Evolutionary conservation across 495 filamentous ascomycete species (phyloP).

Genomic region (Aspergillus panamensis): DNA sequence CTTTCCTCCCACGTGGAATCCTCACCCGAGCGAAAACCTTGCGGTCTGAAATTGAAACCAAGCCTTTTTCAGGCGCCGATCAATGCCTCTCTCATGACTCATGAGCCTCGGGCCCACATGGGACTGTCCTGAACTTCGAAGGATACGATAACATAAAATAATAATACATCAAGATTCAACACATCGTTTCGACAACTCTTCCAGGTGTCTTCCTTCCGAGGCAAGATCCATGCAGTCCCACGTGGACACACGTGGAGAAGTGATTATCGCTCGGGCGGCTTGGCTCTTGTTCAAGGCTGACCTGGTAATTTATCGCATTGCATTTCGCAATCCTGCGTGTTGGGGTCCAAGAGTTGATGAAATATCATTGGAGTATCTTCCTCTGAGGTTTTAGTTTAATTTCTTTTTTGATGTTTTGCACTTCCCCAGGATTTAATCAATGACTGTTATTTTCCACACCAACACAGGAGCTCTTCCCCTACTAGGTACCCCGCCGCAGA

Average conservation of each 20-base stretch:
- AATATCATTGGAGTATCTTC: neutral
- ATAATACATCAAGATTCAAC: neutral
- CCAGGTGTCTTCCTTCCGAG: slow-evolving; percentile 29
- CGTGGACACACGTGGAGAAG: slow-evolving; percentile 41
- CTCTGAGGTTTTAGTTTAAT: neutral
- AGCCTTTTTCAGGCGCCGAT: slow-evolving; percentile 23
- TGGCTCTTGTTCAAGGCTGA: slow-evolving; percentile 10
- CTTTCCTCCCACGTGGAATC: slow-evolving; percentile 20
- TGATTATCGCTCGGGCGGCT: slow-evolving; percentile 16
- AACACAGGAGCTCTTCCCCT: neutral
- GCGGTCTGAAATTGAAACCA: slow-evolving; percentile 13
- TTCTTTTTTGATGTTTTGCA: neutral
- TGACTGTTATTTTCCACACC: neutral
- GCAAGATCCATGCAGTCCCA: slow-evolving; percentile 38
- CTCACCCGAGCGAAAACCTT: slow-evolving; percentile 17
- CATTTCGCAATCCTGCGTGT: slow-evolving; percentile 6
- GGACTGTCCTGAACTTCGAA: neutral
- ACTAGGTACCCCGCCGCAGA: neutral
- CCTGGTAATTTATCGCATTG: neutral
- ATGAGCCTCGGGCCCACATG: neutral
- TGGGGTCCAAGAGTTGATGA: neutral
- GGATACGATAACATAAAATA: no score
- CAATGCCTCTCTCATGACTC: slow-evolving; percentile 10
- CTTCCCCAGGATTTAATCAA: slow-evolving; percentile 14
- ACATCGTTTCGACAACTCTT: slow-evolving; percentile 21